A percentile compares a stretch with the other conserved stretches of the same genome.
phyloP scores from a whole-genome alignment of 2,329 filamentous ascomycete genomes.

The Fusarium aywerte region DNA sequence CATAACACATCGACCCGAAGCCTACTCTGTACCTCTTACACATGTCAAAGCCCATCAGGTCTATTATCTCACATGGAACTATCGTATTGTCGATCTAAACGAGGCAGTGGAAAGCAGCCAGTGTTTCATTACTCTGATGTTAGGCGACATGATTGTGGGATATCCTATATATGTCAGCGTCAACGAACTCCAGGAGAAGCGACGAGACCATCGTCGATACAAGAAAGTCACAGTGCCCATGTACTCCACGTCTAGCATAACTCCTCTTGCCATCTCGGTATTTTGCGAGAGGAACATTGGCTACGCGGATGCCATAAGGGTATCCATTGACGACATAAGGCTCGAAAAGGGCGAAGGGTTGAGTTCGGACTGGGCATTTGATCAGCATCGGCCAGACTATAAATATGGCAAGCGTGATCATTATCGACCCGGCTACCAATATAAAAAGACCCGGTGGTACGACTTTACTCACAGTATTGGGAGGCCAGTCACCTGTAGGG shows the following conservation, averaged over 20 bases:
- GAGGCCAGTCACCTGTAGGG: not conserved
- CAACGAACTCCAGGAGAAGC: no score
- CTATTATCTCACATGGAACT: not conserved
- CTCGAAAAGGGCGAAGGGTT: not conserved
- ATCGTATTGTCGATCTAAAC: not conserved
- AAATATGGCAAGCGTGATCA: not conserved
- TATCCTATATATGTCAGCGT: not conserved
- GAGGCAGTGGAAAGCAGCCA: not conserved
- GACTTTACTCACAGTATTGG: rapidly evolving
- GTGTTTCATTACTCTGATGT: not conserved
- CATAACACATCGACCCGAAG: not conserved
- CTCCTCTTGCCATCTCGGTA: not conserved
- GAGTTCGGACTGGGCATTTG: not conserved
- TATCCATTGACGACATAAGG: not conserved
- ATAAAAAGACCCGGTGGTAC: not conserved
- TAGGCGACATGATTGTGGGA: not conserved
- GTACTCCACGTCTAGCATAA: not conserved
- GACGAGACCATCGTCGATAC: not conserved
- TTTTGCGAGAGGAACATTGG: not conserved
- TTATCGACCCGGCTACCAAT: not conserved
- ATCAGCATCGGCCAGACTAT: not conserved
- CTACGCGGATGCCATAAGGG: not conserved
- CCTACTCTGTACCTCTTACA: not conserved
- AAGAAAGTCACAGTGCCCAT: not conserved
- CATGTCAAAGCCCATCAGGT: not conserved